These are phyloP conservation scores for Lizonia empirigonia DNA, from an alignment of 2,329 filamentous ascomycete species.

Conservation along the genomic window DNA sequence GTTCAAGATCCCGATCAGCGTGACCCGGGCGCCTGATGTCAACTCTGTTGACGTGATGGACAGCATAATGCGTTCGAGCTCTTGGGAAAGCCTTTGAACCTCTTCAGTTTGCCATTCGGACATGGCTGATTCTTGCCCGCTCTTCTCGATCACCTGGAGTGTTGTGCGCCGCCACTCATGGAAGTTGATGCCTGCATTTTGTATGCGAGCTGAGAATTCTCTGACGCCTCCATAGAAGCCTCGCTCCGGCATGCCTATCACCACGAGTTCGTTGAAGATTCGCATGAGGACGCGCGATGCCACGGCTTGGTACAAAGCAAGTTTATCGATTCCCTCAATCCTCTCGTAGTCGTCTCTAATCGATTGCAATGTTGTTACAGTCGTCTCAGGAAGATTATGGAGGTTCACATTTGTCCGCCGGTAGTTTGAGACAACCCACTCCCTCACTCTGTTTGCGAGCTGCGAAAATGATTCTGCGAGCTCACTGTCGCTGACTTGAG, in stretches of 20 bases:
- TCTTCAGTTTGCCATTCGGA: background rate
- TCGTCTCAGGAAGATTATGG: constrained; percentile 24
- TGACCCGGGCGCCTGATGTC: constrained; percentile 21
- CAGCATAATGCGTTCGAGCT: constrained; percentile 32
- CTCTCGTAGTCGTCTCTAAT: constrained; percentile 25
- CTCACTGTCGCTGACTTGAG: constrained; percentile 68
- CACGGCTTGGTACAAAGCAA: constrained; percentile 42
- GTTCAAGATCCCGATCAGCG: constrained; percentile 31
- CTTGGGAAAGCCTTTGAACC: constrained; percentile 15
- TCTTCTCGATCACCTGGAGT: constrained; percentile 33
- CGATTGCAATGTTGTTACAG: constrained; percentile 19
- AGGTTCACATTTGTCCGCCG: constrained; percentile 62
- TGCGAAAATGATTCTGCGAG: constrained; percentile 66
- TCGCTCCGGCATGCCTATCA: constrained; percentile 34
- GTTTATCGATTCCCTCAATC: constrained; percentile 28
- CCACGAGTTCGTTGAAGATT: constrained; percentile 34
- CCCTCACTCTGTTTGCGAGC: constrained; percentile 71
- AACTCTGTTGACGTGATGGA: constrained; percentile 31
- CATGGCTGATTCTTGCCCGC: background rate
- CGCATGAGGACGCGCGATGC: constrained; percentile 34
- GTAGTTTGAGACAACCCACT: constrained; percentile 75
- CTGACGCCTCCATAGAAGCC: constrained; percentile 27
- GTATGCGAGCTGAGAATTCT: constrained; percentile 27
- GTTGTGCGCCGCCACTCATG: constrained; percentile 40
- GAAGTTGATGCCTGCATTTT: constrained; percentile 23